These are phyloP conservation scores for Kickxella alabastrina DNA, from an alignment of 192 early-diverging fungal species.

Conservation along the genomic window DNA sequence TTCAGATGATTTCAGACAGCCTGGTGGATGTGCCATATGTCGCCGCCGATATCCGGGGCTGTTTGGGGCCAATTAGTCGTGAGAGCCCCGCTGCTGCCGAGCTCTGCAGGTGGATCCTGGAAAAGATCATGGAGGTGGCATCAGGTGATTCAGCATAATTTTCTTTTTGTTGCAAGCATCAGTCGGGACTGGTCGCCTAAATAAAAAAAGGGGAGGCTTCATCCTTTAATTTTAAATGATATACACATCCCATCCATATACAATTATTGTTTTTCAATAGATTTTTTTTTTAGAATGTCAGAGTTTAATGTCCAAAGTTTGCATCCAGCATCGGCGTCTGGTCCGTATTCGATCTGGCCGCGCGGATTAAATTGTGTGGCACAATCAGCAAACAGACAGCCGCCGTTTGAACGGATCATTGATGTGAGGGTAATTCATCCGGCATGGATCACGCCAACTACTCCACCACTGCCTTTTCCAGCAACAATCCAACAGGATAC, in stretches of 20 bases:
- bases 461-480: neutral
- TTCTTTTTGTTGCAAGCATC: neutral
- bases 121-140: conserved; percentile 3
- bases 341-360: conserved; percentile 23
- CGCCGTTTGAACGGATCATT: conserved; percentile 7
- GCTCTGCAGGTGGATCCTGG: conserved; percentile 30
- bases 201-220: too few species aligned
- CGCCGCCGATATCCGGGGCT: conserved; percentile 10
- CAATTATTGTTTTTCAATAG: neutral
- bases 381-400: neutral
- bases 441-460: conserved; percentile 4
- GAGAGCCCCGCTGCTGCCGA: conserved; percentile 15
- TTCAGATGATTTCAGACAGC: conserved; percentile 11
- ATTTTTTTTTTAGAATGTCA: neutral
- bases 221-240: too few species aligned
- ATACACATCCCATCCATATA: neutral
- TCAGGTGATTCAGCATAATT: conserved; percentile 12
- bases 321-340: conserved; percentile 23
- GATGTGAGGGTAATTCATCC: conserved; percentile 29
- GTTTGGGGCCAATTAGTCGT: conserved; percentile 10
- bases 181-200: too few species aligned
- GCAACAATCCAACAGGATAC: too few species aligned
- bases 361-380: neutral
- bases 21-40: conserved; percentile 27
- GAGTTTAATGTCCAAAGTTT: neutral